Percentiles rank a stretch among this genome's conserved stretches.
phyloP scores from a whole-genome alignment of 768 basidiomycete genomes.

The Hygrocybe coccinea region DNA sequence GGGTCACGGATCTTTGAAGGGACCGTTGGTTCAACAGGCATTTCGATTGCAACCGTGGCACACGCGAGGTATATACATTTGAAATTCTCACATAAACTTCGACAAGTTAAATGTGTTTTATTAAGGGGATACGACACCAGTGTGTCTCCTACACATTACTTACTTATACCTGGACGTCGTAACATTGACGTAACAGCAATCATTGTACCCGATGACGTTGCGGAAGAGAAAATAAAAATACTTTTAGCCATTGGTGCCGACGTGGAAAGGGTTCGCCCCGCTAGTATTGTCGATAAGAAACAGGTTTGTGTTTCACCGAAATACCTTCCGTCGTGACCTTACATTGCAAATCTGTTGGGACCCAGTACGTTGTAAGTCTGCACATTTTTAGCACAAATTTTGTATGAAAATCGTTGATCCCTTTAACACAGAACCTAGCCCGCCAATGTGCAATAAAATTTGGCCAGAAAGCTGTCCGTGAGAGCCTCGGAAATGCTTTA shows the following conservation, averaged over 20 bases:
- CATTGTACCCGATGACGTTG: constrained; percentile 86
- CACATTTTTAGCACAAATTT: neutral
- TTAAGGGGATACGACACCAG: constrained; percentile 84
- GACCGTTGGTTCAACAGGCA: constrained; percentile 93
- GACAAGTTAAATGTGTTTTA: neutral
- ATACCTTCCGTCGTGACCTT: neutral
- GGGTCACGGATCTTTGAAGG: constrained; percentile 95
- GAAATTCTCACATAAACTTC: neutral
- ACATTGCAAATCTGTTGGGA: constrained; percentile 45
- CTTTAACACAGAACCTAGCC: constrained; percentile 70
- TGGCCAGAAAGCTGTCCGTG: constrained; percentile 39
- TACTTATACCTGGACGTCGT: neutral
- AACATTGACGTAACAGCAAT: constrained; percentile 50
- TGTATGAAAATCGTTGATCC: neutral
- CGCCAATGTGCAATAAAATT: constrained; percentile 73
- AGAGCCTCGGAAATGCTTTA: constrained; percentile 8
- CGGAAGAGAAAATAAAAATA: constrained; percentile 85
- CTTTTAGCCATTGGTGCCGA: constrained; percentile 78
- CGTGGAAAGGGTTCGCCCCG: constrained; percentile 88
- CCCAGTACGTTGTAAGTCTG: constrained; percentile 2
- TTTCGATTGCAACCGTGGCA: constrained; percentile 92
- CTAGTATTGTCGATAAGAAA: constrained; percentile 95
- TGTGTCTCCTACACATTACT: constrained; percentile 31
- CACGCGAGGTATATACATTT: constrained; percentile 61
- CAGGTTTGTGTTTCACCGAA: constrained; percentile 49